Percentiles rank a stretch among this genome's conserved stretches.
Conservation (phyloP, 2,329 filamentous ascomycete genomes). For the Alternaria arbusti region DNA sequence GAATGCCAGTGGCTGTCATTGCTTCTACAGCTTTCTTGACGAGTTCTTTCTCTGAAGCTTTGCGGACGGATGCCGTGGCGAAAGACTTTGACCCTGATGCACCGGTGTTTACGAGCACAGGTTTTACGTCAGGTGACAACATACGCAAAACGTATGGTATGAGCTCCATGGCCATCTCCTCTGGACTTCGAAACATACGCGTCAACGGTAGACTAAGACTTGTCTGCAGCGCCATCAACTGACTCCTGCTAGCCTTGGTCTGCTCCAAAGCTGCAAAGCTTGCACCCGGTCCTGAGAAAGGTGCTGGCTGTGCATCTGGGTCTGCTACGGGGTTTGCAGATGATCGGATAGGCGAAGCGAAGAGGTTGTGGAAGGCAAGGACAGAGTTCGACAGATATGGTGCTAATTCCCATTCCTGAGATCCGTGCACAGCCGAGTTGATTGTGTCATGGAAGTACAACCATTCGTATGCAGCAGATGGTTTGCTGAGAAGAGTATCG, state of each 20-base stretch:
- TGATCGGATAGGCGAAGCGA: constrained; percentile 68
- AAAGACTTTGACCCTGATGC: constrained; percentile 46
- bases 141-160: constrained; percentile 85
- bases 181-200: constrained; percentile 78
- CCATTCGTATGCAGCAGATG: constrained; percentile 89
- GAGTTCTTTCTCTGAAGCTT: constrained; percentile 81
- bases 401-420: constrained; percentile 90
- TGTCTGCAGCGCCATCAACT: constrained; percentile 75
- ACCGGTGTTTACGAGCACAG: constrained; percentile 77
- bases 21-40: constrained; percentile 80
- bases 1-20: constrained; percentile 81
- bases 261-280: constrained; percentile 83
- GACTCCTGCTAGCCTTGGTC: constrained; percentile 76
- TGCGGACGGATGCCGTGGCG: constrained; percentile 82
- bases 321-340: constrained; percentile 48
- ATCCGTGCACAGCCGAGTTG: constrained; percentile 77
- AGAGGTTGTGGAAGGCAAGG: constrained; percentile 89
- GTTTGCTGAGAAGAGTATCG: constrained; percentile 88
- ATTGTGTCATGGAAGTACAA: constrained; percentile 89
- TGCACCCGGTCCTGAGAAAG: constrained; percentile 82
- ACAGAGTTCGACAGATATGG: constrained; percentile 87
- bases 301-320: constrained; percentile 59
- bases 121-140: constrained; percentile 87
- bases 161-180: constrained; percentile 80
- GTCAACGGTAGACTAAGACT: constrained; percentile 74